These are phyloP conservation scores for Aegilops sharonensis DNA, from an alignment of 176 grass and related monocot genomes.

Conservation along the genomic window DNA sequence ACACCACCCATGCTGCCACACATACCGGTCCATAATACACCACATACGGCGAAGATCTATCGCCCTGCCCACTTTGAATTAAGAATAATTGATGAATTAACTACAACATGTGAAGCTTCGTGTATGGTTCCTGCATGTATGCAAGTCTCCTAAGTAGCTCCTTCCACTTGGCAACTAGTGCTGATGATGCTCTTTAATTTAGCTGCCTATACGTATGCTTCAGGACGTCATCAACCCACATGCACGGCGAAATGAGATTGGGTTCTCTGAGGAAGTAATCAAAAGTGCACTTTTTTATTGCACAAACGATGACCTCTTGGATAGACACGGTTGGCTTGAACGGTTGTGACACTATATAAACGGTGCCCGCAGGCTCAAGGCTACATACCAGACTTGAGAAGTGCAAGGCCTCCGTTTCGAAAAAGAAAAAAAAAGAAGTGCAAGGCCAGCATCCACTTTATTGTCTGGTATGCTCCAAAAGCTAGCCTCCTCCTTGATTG, in stretches of 20 bases:
- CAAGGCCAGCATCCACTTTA: neutral
- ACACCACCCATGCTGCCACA: neutral
- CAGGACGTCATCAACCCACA: neutral
- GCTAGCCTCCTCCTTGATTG: neutral
- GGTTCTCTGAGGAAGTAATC: neutral
- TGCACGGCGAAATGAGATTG: neutral
- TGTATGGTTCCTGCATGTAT: neutral
- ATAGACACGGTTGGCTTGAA: neutral
- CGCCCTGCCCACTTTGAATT: neutral
- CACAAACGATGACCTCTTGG: neutral
- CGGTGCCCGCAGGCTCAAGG: neutral
- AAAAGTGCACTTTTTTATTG: neutral
- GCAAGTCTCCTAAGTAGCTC: neutral
- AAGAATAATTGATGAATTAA: neutral
- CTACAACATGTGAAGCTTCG: neutral
- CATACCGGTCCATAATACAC: neutral
- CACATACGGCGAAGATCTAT: neutral
- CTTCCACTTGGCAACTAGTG: neutral
- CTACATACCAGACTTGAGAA: neutral
- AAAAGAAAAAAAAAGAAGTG: too few relatives aligned
- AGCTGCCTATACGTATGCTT: neutral
- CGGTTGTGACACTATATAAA: neutral
- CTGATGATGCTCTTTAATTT: neutral
- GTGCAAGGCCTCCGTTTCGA: too few relatives aligned
- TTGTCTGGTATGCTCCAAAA: conserved; percentile 24